Evolutionary conservation across 2,329 filamentous ascomycete genomes (phyloP), one percentile per base, ranked within the genome.

Genomic region (Elsinoe necatrix): DNA sequence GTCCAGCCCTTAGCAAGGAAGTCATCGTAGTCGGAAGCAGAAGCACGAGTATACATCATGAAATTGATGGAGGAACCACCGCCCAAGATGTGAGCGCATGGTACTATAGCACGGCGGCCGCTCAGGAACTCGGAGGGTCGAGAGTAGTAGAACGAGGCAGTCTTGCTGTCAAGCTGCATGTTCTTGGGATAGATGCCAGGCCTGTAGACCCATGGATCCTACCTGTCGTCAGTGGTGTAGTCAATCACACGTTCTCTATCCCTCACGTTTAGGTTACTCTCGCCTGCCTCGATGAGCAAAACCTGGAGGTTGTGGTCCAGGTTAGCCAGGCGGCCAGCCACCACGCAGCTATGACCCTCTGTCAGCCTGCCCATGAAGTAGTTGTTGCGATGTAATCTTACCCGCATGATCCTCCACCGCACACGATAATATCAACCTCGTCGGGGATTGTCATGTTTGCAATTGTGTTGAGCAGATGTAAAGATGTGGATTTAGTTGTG

Each of bases 1-100:
- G 78, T 82, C 86, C 86, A 89, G n/a, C 86, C 86, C 68, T 87
- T 84, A 55, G 85, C 81, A 65, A 89, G 84, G 71, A 88, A 90
- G 71, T 89, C 86, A 64, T 90, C 86, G 60, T 88, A 87, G 68
- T 87, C 84, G 0, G 83, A 86, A 5, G 82, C 83, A 1, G 82
- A 86, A 20, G 84, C 84, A 62, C 84, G 78, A 18, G 84, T 87
- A 73, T 87, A 87, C 83, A 86, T 87, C 82, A 89, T 85, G 64
- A 89, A 89, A 71, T 89, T 89, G 71, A 89, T 87, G 6, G 82
- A 86, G 1, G 83, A 86, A 42, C 67, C 67, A 56, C 66, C 66
- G 39, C 86, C 86, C 1, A 90, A 74, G 34, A 89, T 77, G 61
- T 89, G 82, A 34, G 86, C 86, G 63, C 80, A 84, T 0, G 86